phyloP scores from a whole-genome alignment of 306 rosid species.

The Cercis canadensis region DNA sequence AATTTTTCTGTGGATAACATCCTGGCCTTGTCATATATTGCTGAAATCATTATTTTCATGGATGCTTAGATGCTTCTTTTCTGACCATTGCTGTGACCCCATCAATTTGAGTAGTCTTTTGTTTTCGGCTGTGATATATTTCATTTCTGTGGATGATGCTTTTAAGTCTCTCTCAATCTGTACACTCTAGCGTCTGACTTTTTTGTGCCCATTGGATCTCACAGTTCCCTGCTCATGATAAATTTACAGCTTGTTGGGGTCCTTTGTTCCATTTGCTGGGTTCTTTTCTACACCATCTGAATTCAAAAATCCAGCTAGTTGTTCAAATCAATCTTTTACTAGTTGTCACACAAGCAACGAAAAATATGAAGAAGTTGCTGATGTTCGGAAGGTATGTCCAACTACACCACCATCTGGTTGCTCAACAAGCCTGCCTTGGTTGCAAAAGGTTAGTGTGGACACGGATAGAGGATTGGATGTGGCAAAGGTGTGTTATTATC shows the following conservation, averaged over 20 bases:
- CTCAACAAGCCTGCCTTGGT: constrained; percentile 63
- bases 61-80: neutral
- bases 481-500: constrained; percentile 71
- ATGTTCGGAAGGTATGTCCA: constrained; percentile 56
- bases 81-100: neutral
- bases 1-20: constrained; percentile 13
- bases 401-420: constrained; percentile 36
- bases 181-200: constrained; percentile 50
- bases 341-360: constrained; percentile 75
- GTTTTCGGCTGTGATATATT: constrained; percentile 12
- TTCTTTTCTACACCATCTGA: constrained; percentile 76
- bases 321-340: constrained; percentile 44
- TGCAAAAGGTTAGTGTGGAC: constrained; percentile 58
- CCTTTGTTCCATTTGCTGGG: constrained; percentile 95
- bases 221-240: constrained; percentile 62
- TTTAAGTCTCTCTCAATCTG: constrained; percentile 7
- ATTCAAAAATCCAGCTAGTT: constrained; percentile 49
- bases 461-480: constrained; percentile 55
- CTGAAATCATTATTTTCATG: constrained; percentile 9
- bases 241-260: constrained; percentile 90
- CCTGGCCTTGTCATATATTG: constrained; percentile 11
- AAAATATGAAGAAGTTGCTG: constrained; percentile 81
- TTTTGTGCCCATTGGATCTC: constrained; percentile 57
- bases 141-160: constrained; percentile 27
- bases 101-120: neutral